phyloP scores from a whole-genome alignment of 306 rosid species.

The Canavalia gladiata region DNA sequence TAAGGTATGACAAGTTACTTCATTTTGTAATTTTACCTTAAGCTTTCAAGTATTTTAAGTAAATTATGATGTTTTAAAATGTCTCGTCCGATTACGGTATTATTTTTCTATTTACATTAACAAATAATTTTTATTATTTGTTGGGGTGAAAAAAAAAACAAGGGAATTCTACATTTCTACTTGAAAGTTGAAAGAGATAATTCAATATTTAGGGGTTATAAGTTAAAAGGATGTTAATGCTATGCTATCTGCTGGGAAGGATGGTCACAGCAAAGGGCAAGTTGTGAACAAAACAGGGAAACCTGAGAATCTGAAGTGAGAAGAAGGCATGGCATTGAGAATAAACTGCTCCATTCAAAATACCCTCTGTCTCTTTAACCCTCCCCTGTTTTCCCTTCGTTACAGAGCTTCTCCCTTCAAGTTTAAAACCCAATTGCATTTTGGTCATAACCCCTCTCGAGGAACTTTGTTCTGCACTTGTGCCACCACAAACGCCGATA shows the following conservation, averaged over 20 bases:
- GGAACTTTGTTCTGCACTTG: conserved; percentile 62
- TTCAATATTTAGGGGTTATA: no score
- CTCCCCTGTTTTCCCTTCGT: conserved; percentile 56
- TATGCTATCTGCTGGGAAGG: background rate
- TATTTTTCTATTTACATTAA: no score
- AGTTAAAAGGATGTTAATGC: background rate
- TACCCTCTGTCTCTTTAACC: conserved; percentile 63
- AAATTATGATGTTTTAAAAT: no score
- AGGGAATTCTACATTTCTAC: no score
- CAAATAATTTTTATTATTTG: no score
- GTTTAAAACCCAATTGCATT: conserved; percentile 56
- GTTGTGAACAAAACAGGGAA: background rate
- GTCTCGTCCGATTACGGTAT: no score
- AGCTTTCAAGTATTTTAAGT: no score
- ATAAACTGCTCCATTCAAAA: conserved; percentile 65
- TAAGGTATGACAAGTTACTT: no score
- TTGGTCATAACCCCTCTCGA: conserved; percentile 45
- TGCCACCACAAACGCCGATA: conserved; percentile 33
- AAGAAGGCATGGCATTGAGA: conserved; percentile 65
- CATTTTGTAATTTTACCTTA: no score
- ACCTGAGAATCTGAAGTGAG: background rate
- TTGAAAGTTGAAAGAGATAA: no score
- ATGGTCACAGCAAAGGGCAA: background rate
- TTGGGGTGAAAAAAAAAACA: no score
- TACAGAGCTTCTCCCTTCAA: conserved; percentile 51